These are phyloP conservation scores for Gigaspora rosea DNA, from an alignment of 192 early-diverging fungal genomes.

Conservation along the genomic window DNA sequence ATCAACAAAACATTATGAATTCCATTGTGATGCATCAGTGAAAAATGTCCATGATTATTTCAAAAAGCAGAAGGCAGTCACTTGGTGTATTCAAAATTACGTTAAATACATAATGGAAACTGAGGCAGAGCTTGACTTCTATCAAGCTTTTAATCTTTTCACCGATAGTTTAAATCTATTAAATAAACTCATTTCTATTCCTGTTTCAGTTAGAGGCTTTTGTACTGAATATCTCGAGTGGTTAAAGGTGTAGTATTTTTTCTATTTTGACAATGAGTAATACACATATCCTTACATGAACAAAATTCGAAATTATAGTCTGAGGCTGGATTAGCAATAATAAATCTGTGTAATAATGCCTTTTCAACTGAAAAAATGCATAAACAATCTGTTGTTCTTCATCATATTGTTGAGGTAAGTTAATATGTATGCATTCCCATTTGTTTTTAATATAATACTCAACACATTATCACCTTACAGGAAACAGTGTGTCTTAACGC, in stretches of 20 bases:
- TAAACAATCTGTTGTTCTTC: not conserved
- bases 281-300: not conserved
- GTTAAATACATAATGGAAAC: conserved; percentile 2
- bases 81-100: conserved; percentile 28
- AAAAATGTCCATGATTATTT: conserved; percentile 28
- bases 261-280: not conserved
- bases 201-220: conserved; percentile 10
- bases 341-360: not conserved
- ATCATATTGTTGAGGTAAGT: conserved; percentile 12
- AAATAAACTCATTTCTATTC: conserved; percentile 12
- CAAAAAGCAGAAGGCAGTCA: not conserved
- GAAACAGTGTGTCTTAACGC: conserved; percentile 8
- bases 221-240: not conserved
- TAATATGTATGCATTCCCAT: conserved; percentile 19
- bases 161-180: conserved; percentile 23
- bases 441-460: conserved; percentile 19
- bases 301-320: conserved; percentile 1
- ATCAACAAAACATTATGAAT: conserved; percentile 18
- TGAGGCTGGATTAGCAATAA: conserved; percentile 9
- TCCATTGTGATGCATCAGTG: not conserved
- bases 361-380: not conserved
- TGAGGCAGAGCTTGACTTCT: conserved; percentile 18
- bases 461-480: conserved; percentile 15
- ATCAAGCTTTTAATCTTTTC: conserved; percentile 18
- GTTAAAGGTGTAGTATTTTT: conserved; percentile 4